These are phyloP conservation scores for Fusarium virguliforme DNA, from an alignment of 2,329 filamentous ascomycete species.

Conservation along the genomic window DNA sequence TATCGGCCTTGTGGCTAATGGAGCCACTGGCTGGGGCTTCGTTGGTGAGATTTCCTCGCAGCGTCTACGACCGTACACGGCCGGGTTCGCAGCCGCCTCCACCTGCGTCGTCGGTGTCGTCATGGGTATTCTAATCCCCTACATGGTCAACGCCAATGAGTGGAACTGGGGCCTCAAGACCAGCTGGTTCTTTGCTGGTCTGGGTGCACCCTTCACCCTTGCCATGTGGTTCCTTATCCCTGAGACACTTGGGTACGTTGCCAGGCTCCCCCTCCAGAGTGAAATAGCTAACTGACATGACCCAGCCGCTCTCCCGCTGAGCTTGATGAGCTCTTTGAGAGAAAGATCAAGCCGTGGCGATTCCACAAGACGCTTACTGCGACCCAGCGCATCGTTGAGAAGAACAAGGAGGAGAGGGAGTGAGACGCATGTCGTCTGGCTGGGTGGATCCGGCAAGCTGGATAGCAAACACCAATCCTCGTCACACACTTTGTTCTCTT, in stretches of 20 bases:
- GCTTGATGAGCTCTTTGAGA: constrained; percentile 23
- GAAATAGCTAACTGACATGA: not conserved
- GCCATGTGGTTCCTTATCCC: constrained; percentile 53
- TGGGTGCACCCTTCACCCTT: constrained; percentile 45
- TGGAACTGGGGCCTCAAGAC: constrained; percentile 55
- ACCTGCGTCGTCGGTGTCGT: constrained; percentile 47
- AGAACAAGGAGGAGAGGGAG: constrained; percentile 2
- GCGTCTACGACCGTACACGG: constrained; percentile 49
- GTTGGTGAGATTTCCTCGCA: constrained; percentile 1
- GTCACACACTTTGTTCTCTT: no score
- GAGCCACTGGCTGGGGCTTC: constrained; percentile 5
- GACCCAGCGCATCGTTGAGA: constrained; percentile 11
- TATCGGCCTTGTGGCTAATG: not conserved
- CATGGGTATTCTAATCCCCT: constrained; percentile 51
- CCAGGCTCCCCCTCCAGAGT: not conserved
- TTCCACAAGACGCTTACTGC: constrained; percentile 21
- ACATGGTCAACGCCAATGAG: constrained; percentile 54
- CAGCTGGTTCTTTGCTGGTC: constrained; percentile 52
- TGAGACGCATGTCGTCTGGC: not conserved
- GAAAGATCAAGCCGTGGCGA: constrained; percentile 18
- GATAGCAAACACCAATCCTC: no score
- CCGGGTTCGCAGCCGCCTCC: constrained; percentile 41
- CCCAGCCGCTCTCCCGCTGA: constrained; percentile 19
- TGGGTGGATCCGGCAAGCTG: not conserved
- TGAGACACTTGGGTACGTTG: constrained; percentile 46